Evolutionary conservation across 2,329 filamentous ascomycete genomes (phyloP), one percentile per base, ranked within the genome.

Genomic region (Monascus ruber): DNA sequence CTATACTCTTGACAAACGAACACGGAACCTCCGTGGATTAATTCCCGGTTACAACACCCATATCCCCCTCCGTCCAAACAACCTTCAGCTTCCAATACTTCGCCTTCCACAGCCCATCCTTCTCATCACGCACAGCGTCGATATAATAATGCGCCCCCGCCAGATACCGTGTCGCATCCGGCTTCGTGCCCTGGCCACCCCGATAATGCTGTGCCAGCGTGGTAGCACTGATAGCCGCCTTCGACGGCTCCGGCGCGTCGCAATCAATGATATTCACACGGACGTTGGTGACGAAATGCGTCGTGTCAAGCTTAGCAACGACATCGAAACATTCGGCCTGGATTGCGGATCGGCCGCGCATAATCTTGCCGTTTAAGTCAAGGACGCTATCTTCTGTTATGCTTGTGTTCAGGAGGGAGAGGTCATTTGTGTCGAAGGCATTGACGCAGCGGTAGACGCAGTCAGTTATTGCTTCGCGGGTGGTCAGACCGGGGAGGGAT

Each of bases 91-190:
- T 47, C 46, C 46, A 60, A 11, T 49, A 45, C 48, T 52, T 54
- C 11, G 58, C 53, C 51, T 57, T 63, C 62, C 61, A 64, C 39
- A 58, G 24, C 6, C 51, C 53, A 26, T 53, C 52, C 4, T 5
- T 35, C 11, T 47, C 45, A 47, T 58, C 54, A 42, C 43, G 52
- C 4, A 58, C 47, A 11, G 62, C 27, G 38, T 60, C 56, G 8
- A 58, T 24, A 11, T 32, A 50, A 40, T 63, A 65, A 36, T 44
- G 26, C 7, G 43, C 33, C 4, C 53, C 58, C 10, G 40, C 50
- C 39, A 56, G 32, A 11, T 54, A 53, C 27, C 47, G 46, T 17
- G 44, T 35, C 2, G 44, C 46, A 36, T 40, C 51, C 6, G 47
- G 39, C 9, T 55, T 43, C 27, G 41, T 43, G 0, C 60, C 62